phyloP scores from a whole-genome alignment of 2,329 filamentous ascomycete species.

The Orbilia blumenaviensis region DNA sequence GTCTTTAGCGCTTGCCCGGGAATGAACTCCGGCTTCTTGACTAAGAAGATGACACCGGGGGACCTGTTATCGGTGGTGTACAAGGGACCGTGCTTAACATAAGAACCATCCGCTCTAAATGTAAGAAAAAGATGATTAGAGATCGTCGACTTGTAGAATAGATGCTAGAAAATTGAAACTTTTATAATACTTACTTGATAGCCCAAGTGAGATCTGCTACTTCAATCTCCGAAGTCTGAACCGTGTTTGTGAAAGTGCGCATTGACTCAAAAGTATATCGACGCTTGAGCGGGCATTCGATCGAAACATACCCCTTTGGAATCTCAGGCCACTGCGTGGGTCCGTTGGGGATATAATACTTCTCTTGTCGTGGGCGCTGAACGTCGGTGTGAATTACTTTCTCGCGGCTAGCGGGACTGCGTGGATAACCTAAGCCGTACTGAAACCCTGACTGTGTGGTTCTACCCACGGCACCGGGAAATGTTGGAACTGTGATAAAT shows the following conservation, averaged over 20 bases:
- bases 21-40: not conserved
- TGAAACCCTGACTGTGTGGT: not conserved
- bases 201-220: not conserved
- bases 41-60: conserved; percentile 15
- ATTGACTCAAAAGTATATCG: conserved; percentile 14
- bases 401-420: no score
- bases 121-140: not conserved
- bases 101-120: conserved; percentile 10
- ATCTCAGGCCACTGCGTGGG: not conserved
- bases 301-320: not conserved
- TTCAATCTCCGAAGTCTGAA: not conserved
- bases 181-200: conserved; percentile 21
- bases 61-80: conserved; percentile 15
- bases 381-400: no score
- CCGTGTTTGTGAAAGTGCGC: not conserved
- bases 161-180: no score
- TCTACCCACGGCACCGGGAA: not conserved
- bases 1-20: not conserved
- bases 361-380: not conserved
- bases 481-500: not conserved
- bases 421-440: no score
- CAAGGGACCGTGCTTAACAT: conserved; percentile 3
- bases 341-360: not conserved
- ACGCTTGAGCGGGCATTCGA: not conserved
- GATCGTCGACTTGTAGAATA: no score